Evolutionary conservation across 1,284 basidiomycete species (phyloP).

Genomic region (Ganoderma lucidum): DNA sequence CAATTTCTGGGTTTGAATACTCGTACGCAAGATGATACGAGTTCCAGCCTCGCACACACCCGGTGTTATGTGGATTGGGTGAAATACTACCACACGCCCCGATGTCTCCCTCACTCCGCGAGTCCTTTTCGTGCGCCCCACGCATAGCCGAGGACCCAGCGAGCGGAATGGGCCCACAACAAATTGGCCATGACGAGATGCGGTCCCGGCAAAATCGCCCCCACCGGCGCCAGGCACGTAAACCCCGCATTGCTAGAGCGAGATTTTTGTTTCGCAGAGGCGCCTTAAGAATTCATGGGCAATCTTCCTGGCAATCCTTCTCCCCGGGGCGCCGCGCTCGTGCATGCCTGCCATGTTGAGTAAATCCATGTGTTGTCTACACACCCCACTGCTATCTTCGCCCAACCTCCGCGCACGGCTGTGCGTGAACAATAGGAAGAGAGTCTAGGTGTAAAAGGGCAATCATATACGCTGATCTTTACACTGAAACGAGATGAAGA

Average conservation of each 20-base stretch:
- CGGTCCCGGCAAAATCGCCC: constrained; percentile 9
- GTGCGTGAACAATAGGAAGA: not conserved
- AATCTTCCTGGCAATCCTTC: constrained; percentile 10
- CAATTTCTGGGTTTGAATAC: not conserved
- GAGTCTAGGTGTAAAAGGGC: not conserved
- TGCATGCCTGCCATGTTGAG: constrained; percentile 2
- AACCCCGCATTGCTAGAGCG: constrained; percentile 15
- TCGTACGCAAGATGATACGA: not conserved
- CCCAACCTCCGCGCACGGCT: not conserved
- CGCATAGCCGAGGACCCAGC: not conserved
- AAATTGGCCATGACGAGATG: not conserved
- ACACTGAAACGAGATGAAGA: not conserved
- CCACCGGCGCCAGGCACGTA: constrained; percentile 13
- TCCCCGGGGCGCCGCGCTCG: not conserved
- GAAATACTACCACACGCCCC: not conserved
- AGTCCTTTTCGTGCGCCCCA: not conserved
- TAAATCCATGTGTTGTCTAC: not conserved
- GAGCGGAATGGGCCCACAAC: not conserved
- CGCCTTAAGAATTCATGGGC: constrained; percentile 3
- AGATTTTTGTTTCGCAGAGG: not conserved
- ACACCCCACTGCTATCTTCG: not conserved
- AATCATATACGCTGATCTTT: not conserved
- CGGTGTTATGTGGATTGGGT: not conserved
- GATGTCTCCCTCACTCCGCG: not conserved
- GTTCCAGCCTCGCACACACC: not conserved